Base-by-base conservation (phyloP, 768 basidiomycete genomes). In the Mycena vitilis region DNA sequence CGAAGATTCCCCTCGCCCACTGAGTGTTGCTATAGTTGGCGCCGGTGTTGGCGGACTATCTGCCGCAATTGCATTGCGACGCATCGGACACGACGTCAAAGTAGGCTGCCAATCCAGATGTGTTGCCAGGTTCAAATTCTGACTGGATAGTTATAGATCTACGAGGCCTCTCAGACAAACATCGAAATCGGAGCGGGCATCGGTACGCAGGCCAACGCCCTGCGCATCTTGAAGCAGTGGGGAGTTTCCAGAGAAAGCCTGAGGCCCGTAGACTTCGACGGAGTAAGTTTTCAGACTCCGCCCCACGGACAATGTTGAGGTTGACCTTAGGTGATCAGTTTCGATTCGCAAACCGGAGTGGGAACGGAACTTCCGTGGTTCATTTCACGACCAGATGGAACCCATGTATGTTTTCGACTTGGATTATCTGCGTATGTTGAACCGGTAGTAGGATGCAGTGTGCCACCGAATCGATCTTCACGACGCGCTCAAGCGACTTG, bases 171-270 rank as follows among this genome's bases (percentile, higher is more conserved):
- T 11, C 36, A 61, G 37, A 63, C 25, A 18, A 62, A 62, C 25
- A 34, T 37, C 2, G 66, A 68, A 22, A 51, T 62, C 22, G 66
- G 66, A 5, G 66, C 60, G 0, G 66, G 66, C 9, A 30, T 68
- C 7, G 36, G 40, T 10, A 16, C 62, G 53, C 66, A 61, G 34
- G n/a, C 23, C 12, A 68, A 68, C 22, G 59, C 60, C 2, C 13
- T 63, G 18, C 66, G 66, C 22, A 53, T 62, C 15, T 34, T 68
- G 16, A 25, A 57, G 5, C 30, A 11, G 6, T 45, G 48, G 22
- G 66, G 66, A 11, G 15, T 48, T 25, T 40, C 53, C 8, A 38
- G 60, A 22, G 60, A 68, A 16, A 68, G 57, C 52, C 36, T 68
- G 36, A 61, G 54, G 22, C 53, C 34, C n/a, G 30, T 48, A 13